Base-by-base conservation (phyloP, 2,329 filamentous ascomycete genomes). In the Hortaea sp. region DNA sequence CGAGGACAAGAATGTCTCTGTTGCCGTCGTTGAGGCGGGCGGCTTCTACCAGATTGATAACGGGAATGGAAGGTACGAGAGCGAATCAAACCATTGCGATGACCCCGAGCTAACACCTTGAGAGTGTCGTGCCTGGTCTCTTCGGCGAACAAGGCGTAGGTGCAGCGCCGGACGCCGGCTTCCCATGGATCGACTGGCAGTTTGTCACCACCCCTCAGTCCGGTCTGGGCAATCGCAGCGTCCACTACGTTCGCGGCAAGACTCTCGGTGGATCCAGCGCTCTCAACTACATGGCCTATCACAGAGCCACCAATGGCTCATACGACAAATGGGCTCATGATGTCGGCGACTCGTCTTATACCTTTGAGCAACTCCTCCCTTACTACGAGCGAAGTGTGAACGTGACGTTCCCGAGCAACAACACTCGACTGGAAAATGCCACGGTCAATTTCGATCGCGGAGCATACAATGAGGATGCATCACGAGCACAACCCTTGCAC, bases 251-350 rank as follows among this genome's bases (percentile, higher is more conserved):
- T 34, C 53, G 59, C 32, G 61, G 61, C 35, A 61, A 59, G 43
- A 53, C 49, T 30, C 49, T 63, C 1, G 61, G 59, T 32, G 58
- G 61, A 29, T 53, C 45, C 13, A 56, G 53, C 27, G 63, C 59
- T 5, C 46, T 49, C 1, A 57, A 61, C 40, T 53, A 53, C 39
- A 52, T 61, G 53, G 46, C 46, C 9, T 61, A 56, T 43, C 56
- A 58, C n/a, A 49, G 62, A 29, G 55, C 59, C 3, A 66, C 63
- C 2, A 50, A 47, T 9, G 61, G 53, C 5, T 56, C 58, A n/a
- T 55, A 64, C 45, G 53, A 63, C 41, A 46, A 46, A 41, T 68
- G 66, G 66, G 65, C 64, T 0, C 56, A 67, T 40, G 50, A 57
- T 28, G 63, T 67, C 5, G 62, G 53, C 3, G 65, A 68, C 40